A percentile compares a stretch with the other conserved stretches of the same genome.
phyloP scores from a whole-genome alignment of 1,284 basidiomycete genomes.

The Anthracocystis walkeri region DNA sequence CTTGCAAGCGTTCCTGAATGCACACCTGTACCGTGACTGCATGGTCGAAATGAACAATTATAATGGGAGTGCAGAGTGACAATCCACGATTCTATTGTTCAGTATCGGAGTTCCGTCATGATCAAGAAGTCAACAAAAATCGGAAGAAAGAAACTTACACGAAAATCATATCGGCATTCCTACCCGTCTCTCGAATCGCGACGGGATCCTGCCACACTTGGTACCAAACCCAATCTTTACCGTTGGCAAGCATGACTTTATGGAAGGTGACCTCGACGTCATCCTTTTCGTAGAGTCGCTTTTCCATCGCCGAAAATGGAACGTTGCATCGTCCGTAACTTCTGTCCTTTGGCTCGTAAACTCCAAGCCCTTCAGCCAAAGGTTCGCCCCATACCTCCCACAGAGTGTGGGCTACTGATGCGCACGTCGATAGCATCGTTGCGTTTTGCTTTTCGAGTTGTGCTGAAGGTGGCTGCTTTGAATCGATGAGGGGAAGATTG shows the following conservation, averaged over 20 bases:
- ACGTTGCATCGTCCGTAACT: constrained; percentile 58
- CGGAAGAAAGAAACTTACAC: constrained; percentile 28
- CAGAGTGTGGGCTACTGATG: constrained; percentile 21
- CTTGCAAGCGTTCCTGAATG: constrained; percentile 65
- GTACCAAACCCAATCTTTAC: constrained; percentile 67
- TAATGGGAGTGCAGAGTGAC: too few relatives aligned
- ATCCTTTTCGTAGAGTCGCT: constrained; percentile 63
- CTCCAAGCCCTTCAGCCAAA: constrained; percentile 31
- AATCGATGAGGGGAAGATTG: too few relatives aligned
- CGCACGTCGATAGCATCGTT: neutral
- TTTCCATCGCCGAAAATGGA: constrained; percentile 64
- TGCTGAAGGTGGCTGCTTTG: too few relatives aligned
- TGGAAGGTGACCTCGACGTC: constrained; percentile 62
- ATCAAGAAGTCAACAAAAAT: too few relatives aligned
- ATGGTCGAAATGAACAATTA: neutral
- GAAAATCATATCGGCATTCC: constrained; percentile 63
- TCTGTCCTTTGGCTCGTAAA: constrained; percentile 55
- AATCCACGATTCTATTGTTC: constrained; percentile 1
- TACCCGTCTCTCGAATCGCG: constrained; percentile 48
- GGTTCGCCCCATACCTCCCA: constrained; percentile 65
- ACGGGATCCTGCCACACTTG: constrained; percentile 65
- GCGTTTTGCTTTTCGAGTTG: too few relatives aligned
- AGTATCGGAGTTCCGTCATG: neutral
- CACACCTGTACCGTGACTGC: constrained; percentile 66
- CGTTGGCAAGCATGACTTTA: constrained; percentile 60